phyloP scores from a whole-genome alignment of 2,329 filamentous ascomycete genomes.

The Fusarium sarcochroum region DNA sequence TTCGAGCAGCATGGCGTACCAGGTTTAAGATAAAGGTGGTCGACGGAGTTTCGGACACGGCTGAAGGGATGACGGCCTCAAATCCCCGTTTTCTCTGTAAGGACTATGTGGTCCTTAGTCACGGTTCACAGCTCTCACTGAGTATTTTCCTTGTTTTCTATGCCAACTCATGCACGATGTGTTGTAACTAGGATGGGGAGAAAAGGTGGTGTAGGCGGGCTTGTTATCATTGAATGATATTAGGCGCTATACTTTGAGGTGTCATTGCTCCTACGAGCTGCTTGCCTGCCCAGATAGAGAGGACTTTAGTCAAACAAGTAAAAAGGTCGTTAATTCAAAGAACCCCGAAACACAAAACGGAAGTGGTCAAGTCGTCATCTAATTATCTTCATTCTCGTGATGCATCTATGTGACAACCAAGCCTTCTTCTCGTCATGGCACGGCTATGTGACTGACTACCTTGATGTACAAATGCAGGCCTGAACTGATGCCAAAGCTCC shows the following conservation, averaged over 20 bases:
- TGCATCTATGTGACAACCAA: conserved; percentile 23
- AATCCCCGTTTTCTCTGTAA: conserved; percentile 36
- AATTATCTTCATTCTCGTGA: conserved; percentile 22
- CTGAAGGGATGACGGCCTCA: conserved; percentile 31
- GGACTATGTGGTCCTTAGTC: conserved; percentile 26
- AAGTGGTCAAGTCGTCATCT: conserved; percentile 7
- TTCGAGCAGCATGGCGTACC: conserved; percentile 48
- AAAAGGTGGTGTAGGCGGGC: conserved; percentile 5
- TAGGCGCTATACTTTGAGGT: conserved; percentile 27
- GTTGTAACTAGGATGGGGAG: conserved; percentile 31
- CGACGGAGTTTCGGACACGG: conserved; percentile 44
- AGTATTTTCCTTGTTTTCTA: conserved; percentile 26
- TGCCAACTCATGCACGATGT: conserved; percentile 29
- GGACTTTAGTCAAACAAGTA: conserved; percentile 9
- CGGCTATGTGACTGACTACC: conserved; percentile 13
- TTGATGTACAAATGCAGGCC: conserved; percentile 16
- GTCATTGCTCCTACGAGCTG: conserved; percentile 14
- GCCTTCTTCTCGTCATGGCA: conserved; percentile 2
- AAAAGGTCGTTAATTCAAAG: conserved; percentile 19
- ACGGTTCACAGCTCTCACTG: conserved; percentile 27
- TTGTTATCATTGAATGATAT: conserved; percentile 21
- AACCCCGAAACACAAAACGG: neutral
- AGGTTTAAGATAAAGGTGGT: conserved; percentile 39
- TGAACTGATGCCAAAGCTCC: conserved; percentile 26
- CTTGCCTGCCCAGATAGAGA: conserved; percentile 14